Evolutionary conservation across 352 stramenopile species (phyloP), one percentile per base, ranked within the genome.

Genomic region (Phytophthora lateralis): DNA sequence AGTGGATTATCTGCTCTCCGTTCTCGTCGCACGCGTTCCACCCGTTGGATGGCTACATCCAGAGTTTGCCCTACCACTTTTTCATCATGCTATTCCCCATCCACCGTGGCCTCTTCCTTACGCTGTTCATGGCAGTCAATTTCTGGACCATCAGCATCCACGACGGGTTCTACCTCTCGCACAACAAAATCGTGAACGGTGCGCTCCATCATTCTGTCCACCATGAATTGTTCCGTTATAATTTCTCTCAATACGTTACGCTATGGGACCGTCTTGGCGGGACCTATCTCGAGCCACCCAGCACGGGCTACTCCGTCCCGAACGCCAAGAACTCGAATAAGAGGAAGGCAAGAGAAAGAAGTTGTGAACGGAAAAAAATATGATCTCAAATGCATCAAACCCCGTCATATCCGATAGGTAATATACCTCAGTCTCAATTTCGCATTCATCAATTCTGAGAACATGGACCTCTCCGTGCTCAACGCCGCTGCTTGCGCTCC

Each of bases 101-200:
- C 26, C 77, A 92, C 60, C 75, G 78, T 46, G 66, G 62, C 3
- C 41, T 82, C 9, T 89, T 87, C 70, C 73, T 92, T 30, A 71
- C 62, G 39, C 60, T 87, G 15, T 92, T 90, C 56, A 26, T 78
- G 14, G 48, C 75, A 1, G 78, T 90, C 50, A 92, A 92, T 63
- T 85, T 83, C 49, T 92, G 83, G 83, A 90, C 83, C 14, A 88
- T 92, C 62, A 88, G 76, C 59, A 92, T 92, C 66, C 83, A 92
- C 63, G 79, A 88, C 54, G 83, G 78, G 0, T 59, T 76, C 43
- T 71, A 86, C 60, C 35, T 91, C 43, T 62, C 77, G 29, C 70
- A 81, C 48, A 88, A 85, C 63, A 63, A 75, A 56, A 80, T 74
- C 63, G 54, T 92, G 48, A 92, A 92, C 45, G 80, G 81, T 44